These are phyloP conservation scores for Turnera subulata DNA, from an alignment of 345 rosid species.

Conservation along the genomic window DNA sequence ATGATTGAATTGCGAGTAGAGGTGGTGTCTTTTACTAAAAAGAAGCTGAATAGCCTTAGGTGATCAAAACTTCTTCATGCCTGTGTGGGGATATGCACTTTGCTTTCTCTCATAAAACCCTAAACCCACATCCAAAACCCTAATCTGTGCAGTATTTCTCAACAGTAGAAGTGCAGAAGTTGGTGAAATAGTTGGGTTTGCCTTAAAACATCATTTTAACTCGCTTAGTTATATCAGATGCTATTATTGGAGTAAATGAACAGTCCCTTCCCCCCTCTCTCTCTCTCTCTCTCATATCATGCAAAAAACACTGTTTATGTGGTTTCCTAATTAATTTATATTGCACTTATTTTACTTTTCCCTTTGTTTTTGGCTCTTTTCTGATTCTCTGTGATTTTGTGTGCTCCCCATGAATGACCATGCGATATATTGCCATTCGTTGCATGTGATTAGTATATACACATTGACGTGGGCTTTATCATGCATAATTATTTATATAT, in stretches of 20 bases:
- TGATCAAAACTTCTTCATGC: background rate
- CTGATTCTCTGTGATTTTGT: constrained; percentile 45
- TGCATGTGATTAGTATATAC: constrained; percentile 29
- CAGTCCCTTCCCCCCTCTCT: background rate
- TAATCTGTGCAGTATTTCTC: constrained; percentile 13
- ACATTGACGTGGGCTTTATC: constrained; percentile 9
- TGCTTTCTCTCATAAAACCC: constrained; percentile 26
- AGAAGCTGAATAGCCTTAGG: background rate
- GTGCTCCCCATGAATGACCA: constrained; percentile 55
- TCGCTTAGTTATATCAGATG: constrained; percentile 2
- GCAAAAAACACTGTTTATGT: constrained; percentile 27
- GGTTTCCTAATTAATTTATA: constrained; percentile 25
- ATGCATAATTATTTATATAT: constrained; percentile 3
- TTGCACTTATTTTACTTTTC: constrained; percentile 24
- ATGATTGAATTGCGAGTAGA: background rate
- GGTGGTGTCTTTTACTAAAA: background rate
- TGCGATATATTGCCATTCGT: constrained; percentile 26
- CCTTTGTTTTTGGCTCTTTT: constrained; percentile 31
- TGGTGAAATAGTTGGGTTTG: constrained; percentile 2
- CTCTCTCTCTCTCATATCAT: constrained; percentile 34
- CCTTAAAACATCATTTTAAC: constrained; percentile 11
- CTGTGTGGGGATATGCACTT: too few relatives aligned
- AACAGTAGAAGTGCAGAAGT: background rate
- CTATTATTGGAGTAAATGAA: constrained; percentile 17
- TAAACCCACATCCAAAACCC: constrained; percentile 37